phyloP scores from a whole-genome alignment of 2,329 filamentous ascomycete species.

The Trichoderma harzianum region DNA sequence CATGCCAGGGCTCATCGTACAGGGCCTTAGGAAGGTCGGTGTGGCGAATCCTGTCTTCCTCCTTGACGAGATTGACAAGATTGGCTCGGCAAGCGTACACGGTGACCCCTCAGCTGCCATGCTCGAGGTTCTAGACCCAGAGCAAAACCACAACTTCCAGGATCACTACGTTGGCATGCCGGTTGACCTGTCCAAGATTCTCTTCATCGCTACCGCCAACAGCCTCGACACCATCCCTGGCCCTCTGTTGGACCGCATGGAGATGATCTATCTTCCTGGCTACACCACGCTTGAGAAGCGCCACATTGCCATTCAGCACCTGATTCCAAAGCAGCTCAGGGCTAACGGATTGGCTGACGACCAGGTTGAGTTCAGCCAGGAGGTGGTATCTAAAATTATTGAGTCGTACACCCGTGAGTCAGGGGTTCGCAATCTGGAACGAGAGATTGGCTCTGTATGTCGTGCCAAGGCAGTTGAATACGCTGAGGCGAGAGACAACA shows the following conservation, averaged over 20 bases:
- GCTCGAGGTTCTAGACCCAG: constrained; percentile 95
- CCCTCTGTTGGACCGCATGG: constrained; percentile 95
- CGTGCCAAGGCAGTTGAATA: constrained; percentile 94
- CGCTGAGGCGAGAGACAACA: constrained; percentile 80
- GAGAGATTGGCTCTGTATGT: constrained; percentile 91
- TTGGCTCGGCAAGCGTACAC: constrained; percentile 85
- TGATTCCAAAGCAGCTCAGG: constrained; percentile 94
- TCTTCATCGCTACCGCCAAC: constrained; percentile 98
- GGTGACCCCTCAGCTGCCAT: constrained; percentile 96
- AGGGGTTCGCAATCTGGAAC: constrained; percentile 91
- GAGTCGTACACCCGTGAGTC: constrained; percentile 95
- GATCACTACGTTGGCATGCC: constrained; percentile 97
- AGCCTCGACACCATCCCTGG: constrained; percentile 89
- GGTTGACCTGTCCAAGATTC: constrained; percentile 90
- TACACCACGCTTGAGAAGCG: constrained; percentile 97
- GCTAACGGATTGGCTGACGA: constrained; percentile 78
- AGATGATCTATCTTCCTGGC: constrained; percentile 87
- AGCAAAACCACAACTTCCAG: constrained; percentile 92
- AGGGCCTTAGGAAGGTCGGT: constrained; percentile 90
- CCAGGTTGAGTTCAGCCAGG: constrained; percentile 72
- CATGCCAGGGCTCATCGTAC: constrained; percentile 96
- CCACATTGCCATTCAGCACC: constrained; percentile 86
- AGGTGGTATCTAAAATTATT: constrained; percentile 92
- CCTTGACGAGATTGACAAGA: constrained; percentile 97
- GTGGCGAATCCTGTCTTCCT: constrained; percentile 94